Percentiles rank a stretch among this genome's conserved stretches.
phyloP scores from a whole-genome alignment of 495 filamentous ascomycete species.

The Neurospora sp. region DNA sequence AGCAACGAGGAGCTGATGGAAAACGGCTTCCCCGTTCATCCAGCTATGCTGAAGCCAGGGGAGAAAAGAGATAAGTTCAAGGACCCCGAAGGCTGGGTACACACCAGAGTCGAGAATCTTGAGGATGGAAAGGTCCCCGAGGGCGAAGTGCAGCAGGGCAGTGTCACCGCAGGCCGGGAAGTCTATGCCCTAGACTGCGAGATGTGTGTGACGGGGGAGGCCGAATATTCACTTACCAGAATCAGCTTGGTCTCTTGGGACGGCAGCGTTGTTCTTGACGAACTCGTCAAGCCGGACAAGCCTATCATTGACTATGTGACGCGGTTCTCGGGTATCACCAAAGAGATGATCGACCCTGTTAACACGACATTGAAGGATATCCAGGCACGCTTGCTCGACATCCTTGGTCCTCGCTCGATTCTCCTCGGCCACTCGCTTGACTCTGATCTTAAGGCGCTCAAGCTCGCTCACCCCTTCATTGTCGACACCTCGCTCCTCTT shows the following conservation, averaged over 20 bases:
- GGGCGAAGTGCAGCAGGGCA: conserved; percentile 62
- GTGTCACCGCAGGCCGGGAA: conserved; percentile 73
- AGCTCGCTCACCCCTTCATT: conserved; percentile 82
- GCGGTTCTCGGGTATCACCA: conserved; percentile 80
- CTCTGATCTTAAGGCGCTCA: conserved; percentile 74
- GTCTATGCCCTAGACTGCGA: conserved; percentile 86
- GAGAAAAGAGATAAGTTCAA: conserved; percentile 35
- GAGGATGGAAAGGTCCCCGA: conserved; percentile 60
- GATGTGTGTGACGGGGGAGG: conserved; percentile 79
- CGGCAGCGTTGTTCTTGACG: conserved; percentile 70
- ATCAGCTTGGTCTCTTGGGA: conserved; percentile 84
- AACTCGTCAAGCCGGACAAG: conserved; percentile 80
- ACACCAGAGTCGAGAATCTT: conserved; percentile 56
- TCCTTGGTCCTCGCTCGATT: conserved; percentile 67
- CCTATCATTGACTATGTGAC: conserved; percentile 88
- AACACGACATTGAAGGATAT: conserved; percentile 80
- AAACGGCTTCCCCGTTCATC: conserved; percentile 73
- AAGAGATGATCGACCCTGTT: conserved; percentile 65
- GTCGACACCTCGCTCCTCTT: conserved; percentile 83
- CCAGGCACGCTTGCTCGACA: conserved; percentile 59
- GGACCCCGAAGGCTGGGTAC: conserved; percentile 67
- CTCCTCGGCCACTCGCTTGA: conserved; percentile 88
- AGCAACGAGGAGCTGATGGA: conserved; percentile 64
- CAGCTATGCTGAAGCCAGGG: conserved; percentile 44
- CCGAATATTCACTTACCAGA: conserved; percentile 70